A percentile compares a stretch with the other conserved stretches of the same genome.
Conservation (phyloP, 495 filamentous ascomycete genomes). For the Margaritispora aquatica region DNA sequence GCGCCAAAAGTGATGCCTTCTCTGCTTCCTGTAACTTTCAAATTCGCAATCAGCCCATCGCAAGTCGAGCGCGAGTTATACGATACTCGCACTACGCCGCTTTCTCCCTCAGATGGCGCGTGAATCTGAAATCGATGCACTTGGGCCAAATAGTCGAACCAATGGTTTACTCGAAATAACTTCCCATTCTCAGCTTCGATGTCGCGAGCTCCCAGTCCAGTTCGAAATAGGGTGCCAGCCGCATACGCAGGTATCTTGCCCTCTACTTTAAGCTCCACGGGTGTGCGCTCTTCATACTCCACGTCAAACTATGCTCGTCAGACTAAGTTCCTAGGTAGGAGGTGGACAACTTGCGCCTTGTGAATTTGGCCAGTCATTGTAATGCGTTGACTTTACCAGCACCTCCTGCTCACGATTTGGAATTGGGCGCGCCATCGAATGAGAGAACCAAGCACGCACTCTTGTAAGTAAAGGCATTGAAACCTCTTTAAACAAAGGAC, state of each 20-base stretch:
- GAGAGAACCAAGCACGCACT: conserved; percentile 16
- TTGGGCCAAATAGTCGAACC: conserved; percentile 74
- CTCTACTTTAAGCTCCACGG: conserved; percentile 32
- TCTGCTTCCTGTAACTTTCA: conserved; percentile 44
- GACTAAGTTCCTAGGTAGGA: not conserved
- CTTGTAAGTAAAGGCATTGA: not conserved
- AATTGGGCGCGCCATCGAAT: not conserved
- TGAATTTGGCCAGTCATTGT: conserved; percentile 8
- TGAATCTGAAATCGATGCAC: conserved; percentile 55
- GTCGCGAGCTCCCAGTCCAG: conserved; percentile 58
- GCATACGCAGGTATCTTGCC: conserved; percentile 40
- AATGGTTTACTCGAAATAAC: conserved; percentile 55
- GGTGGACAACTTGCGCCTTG: not conserved
- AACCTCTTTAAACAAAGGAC: not conserved
- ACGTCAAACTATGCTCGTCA: conserved; percentile 34
- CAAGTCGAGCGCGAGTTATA: conserved; percentile 65
- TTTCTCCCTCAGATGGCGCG: conserved; percentile 16
- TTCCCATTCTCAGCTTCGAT: conserved; percentile 49
- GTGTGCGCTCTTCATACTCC: conserved; percentile 37
- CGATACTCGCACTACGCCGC: conserved; percentile 37
- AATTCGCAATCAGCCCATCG: conserved; percentile 48
- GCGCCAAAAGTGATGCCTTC: conserved; percentile 52
- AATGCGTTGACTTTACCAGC: not conserved
- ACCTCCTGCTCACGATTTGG: not conserved
- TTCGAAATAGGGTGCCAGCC: conserved; percentile 61